Conservation (phyloP, 345 rosid species). For the Mangifera indica region DNA sequence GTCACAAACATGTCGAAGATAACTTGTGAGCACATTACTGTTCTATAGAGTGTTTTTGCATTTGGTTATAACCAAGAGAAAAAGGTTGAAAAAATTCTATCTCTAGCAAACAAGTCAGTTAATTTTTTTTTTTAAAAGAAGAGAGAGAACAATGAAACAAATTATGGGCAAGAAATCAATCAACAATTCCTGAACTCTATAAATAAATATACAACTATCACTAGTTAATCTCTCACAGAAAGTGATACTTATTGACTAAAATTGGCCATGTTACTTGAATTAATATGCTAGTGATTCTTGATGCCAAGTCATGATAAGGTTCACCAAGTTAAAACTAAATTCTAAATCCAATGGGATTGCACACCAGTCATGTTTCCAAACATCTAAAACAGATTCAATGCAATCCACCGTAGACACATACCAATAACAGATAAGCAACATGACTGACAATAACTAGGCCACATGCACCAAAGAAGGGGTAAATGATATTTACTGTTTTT, state of each 20-base stretch:
- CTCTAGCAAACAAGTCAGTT: no score
- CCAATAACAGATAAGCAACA: background rate
- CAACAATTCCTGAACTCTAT: background rate
- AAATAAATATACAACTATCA: background rate
- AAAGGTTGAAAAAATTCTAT: no score
- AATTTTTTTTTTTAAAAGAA: no score
- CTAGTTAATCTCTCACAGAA: background rate
- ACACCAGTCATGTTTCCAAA: background rate
- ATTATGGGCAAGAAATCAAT: no score
- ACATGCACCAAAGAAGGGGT: background rate
- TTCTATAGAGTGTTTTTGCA: no score
- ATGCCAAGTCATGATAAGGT: background rate
- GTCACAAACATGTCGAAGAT: slow-evolving; percentile 1
- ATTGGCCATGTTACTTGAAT: background rate
- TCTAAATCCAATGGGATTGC: background rate
- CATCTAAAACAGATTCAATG: background rate
- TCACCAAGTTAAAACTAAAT: background rate
- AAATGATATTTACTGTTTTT: background rate
- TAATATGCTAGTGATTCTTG: background rate
- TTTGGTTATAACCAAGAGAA: no score
- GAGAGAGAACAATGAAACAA: no score
- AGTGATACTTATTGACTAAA: background rate
- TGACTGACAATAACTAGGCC: background rate
- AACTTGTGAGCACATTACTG: background rate
- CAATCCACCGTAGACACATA: background rate